phyloP scores from a whole-genome alignment of 768 basidiomycete genomes.

The Mycena leptocephala region DNA sequence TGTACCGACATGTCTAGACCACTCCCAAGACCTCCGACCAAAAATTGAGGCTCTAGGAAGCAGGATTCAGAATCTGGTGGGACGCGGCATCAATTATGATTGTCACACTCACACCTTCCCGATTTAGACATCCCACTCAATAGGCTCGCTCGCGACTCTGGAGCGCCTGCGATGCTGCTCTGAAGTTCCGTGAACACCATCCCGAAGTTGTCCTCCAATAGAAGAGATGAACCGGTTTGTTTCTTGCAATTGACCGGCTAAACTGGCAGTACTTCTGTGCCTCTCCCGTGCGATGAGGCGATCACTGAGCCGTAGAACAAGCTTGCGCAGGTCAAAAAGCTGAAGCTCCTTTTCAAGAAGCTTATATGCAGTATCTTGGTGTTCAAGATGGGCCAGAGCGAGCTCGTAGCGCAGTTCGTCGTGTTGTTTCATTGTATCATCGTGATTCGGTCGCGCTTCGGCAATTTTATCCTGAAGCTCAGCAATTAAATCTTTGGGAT shows the following conservation, averaged over 20 bases:
- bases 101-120: background rate
- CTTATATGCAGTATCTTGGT: no score
- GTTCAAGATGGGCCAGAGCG: no score
- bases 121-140: background rate
- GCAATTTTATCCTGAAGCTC: no score
- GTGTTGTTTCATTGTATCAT: no score
- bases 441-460: no score
- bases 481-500: no score
- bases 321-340: background rate
- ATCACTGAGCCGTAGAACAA: background rate
- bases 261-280: background rate
- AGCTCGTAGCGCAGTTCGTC: no score
- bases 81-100: background rate
- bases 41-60: background rate
- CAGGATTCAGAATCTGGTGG: background rate
- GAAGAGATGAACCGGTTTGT: background rate
- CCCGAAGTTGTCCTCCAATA: background rate
- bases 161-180: background rate
- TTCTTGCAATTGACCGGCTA: background rate
- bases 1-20: background rate
- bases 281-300: background rate
- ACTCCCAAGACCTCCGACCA: background rate
- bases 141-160: no score
- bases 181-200: background rate
- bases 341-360: background rate